These are phyloP conservation scores for Erysimum cheiranthoides DNA, from an alignment of 345 rosid genomes.

Conservation along the genomic window DNA sequence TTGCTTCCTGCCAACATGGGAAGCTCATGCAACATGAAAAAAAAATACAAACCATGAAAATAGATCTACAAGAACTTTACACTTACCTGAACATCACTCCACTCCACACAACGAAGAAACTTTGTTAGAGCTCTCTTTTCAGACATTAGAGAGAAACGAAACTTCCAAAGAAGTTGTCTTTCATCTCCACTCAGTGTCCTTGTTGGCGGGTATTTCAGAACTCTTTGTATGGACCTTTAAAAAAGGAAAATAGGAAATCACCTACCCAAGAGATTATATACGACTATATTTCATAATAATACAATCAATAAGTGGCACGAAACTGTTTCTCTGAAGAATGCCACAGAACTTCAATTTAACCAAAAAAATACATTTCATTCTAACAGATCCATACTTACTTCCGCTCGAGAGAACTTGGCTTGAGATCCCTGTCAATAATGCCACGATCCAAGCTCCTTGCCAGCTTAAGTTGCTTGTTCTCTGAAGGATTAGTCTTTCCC, in stretches of 20 bases:
- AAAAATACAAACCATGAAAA: slow-evolving; percentile 15
- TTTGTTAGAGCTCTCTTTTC: slow-evolving; percentile 98
- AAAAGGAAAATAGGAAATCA: slow-evolving; percentile 32
- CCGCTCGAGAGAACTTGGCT: slow-evolving; percentile 79
- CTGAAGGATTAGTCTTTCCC: slow-evolving; percentile 94
- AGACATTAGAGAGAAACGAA: slow-evolving; percentile 90
- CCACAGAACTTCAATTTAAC: slow-evolving; percentile 7
- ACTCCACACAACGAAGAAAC: slow-evolving; percentile 93
- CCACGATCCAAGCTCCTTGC: slow-evolving; percentile 98
- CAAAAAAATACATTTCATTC: slow-evolving; percentile 1
- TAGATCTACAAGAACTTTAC: slow-evolving; percentile 23
- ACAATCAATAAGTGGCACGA: neutral
- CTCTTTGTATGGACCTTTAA: slow-evolving; percentile 80
- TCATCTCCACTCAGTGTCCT: slow-evolving; percentile 92
- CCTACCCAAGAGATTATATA: slow-evolving; percentile 22
- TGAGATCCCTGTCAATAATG: slow-evolving; percentile 96
- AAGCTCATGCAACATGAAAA: slow-evolving; percentile 31
- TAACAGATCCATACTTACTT: slow-evolving; percentile 61
- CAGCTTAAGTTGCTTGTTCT: slow-evolving; percentile 95
- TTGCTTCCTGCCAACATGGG: slow-evolving; percentile 79
- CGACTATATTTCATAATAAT: slow-evolving; percentile 17
- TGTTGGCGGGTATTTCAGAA: slow-evolving; percentile 92
- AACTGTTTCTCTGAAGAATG: slow-evolving; percentile 9
- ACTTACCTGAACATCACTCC: slow-evolving; percentile 96
- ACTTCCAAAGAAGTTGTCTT: slow-evolving; percentile 97